Percentiles rank a stretch among this genome's conserved stretches.
These are phyloP conservation scores for Aspergillus quadricinctus DNA, from an alignment of 2,329 filamentous ascomycete species.

Conservation along the genomic window DNA sequence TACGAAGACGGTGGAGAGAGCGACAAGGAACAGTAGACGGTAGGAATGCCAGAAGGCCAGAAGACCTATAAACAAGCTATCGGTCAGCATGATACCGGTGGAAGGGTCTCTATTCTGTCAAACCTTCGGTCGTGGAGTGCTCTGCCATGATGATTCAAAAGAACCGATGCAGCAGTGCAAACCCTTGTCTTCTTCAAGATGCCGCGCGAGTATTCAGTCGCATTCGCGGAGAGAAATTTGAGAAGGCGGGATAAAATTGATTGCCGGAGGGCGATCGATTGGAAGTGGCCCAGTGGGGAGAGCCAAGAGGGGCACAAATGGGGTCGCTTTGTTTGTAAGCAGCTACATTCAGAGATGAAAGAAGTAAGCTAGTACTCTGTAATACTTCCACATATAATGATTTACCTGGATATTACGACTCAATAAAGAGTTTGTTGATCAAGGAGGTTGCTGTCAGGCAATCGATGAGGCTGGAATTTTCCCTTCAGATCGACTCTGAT, in stretches of 20 bases:
- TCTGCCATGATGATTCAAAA: conserved; percentile 8
- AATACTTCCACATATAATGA: not conserved
- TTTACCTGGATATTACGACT: not conserved
- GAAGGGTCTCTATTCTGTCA: not conserved
- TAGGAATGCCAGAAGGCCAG: conserved; percentile 46
- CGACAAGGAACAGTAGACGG: conserved; percentile 43
- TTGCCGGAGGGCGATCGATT: not conserved
- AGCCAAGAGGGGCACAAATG: not conserved
- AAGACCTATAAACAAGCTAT: conserved; percentile 23
- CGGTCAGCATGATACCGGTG: not conserved
- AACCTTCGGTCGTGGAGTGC: conserved; percentile 8
- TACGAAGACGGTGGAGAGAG: conserved; percentile 34
- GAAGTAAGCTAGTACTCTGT: not conserved
- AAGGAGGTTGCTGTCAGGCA: too few species aligned
- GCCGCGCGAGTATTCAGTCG: not conserved
- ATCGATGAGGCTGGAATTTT: not conserved
- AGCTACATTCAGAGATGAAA: not conserved
- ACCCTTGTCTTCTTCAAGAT: not conserved
- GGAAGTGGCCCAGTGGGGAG: not conserved
- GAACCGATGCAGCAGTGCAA: not conserved
- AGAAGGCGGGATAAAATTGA: not conserved
- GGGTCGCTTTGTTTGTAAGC: not conserved
- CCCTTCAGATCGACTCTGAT: not conserved
- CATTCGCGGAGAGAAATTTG: not conserved
- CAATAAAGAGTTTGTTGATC: not conserved